Percentiles rank a stretch among this genome's conserved stretches.
Conservation (phyloP, 768 basidiomycete species). For the Lentinula edodes region DNA sequence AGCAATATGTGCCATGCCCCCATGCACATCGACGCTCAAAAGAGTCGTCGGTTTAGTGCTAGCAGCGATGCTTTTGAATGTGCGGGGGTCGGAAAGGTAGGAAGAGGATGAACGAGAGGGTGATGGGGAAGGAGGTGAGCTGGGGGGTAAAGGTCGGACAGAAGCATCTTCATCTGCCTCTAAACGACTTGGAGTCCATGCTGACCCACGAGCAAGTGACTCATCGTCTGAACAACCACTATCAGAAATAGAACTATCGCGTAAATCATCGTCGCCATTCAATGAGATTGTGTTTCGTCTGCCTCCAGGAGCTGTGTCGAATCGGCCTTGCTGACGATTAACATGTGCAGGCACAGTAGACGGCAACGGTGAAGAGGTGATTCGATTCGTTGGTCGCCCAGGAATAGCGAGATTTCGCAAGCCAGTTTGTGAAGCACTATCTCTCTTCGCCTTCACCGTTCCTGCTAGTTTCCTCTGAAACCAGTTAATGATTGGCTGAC, state of each 20-base stretch:
- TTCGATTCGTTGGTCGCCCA: constrained; percentile 31
- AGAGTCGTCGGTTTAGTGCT: constrained; percentile 95
- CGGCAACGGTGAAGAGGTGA: constrained; percentile 40
- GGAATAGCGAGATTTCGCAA: constrained; percentile 24
- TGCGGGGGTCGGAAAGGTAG: constrained; percentile 75
- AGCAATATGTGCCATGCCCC: constrained; percentile 88
- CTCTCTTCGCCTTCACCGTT: constrained; percentile 21
- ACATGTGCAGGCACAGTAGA: constrained; percentile 15
- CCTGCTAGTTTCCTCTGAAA: constrained; percentile 83
- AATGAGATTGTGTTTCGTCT: constrained; percentile 60
- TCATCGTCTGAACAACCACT: constrained; percentile 43
- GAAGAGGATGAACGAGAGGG: constrained; percentile 82
- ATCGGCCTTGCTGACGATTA: constrained; percentile 25
- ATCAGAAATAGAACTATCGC: constrained; percentile 29
- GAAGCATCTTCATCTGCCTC: constrained; percentile 97
- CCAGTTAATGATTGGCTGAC: constrained; percentile 88
- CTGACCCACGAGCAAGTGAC: constrained; percentile 65
- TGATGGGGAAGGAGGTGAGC: constrained; percentile 80
- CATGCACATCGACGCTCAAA: constrained; percentile 79
- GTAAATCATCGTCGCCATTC: constrained; percentile 49
- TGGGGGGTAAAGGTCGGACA: constrained; percentile 83
- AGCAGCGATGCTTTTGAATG: constrained; percentile 76
- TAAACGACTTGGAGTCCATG: constrained; percentile 72
- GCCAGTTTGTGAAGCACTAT: constrained; percentile 10
- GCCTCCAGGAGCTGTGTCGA: constrained; percentile 24